These are phyloP conservation scores for Hypomyces rosellus DNA, from an alignment of 2,329 filamentous ascomycete species.

Conservation along the genomic window DNA sequence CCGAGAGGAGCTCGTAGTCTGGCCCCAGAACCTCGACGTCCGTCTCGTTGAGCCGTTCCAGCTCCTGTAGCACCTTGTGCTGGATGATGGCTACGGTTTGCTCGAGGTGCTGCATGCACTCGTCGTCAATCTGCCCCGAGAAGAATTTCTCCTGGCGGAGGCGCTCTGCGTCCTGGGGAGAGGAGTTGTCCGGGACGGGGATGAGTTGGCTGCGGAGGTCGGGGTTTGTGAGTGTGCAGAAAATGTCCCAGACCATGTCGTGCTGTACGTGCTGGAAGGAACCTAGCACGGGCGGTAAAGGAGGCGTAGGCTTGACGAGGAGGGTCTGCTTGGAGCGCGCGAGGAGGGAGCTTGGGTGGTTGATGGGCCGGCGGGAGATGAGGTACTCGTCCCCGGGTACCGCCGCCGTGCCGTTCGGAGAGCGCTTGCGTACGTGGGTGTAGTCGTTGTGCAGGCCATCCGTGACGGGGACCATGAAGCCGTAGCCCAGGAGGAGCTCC, in stretches of 20 bases:
- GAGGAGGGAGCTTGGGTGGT: slow-evolving; percentile 41
- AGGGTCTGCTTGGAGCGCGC: slow-evolving; percentile 35
- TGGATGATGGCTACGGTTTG: slow-evolving; percentile 36
- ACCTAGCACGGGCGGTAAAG: slow-evolving; percentile 22
- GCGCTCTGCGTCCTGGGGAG: slow-evolving; percentile 22
- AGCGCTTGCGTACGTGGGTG: slow-evolving; percentile 47
- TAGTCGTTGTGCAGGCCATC: slow-evolving; percentile 53
- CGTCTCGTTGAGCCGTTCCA: slow-evolving; percentile 41
- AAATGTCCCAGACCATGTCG: slow-evolving; percentile 46
- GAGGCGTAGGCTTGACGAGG: slow-evolving; percentile 18
- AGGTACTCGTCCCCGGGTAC: slow-evolving; percentile 38
- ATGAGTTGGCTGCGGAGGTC: slow-evolving; percentile 24
- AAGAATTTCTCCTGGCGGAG: slow-evolving; percentile 23
- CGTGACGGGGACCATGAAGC: slow-evolving; percentile 49
- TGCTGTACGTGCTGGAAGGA: slow-evolving; percentile 47
- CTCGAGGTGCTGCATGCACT: slow-evolving; percentile 24
- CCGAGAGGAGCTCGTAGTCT: slow-evolving; percentile 30
- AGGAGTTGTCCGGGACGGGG: slow-evolving; percentile 12
- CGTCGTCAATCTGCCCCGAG: slow-evolving; percentile 22
- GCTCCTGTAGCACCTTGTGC: slow-evolving; percentile 35
- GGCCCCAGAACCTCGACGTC: slow-evolving; percentile 38
- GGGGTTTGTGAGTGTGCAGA: slow-evolving; percentile 31
- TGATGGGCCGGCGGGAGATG: slow-evolving; percentile 45
- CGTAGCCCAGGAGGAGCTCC: slow-evolving; percentile 59
- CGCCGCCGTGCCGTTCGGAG: slow-evolving; percentile 14